These are phyloP conservation scores for Penicillium egyptiacum DNA, from an alignment of 495 filamentous ascomycete genomes.

Conservation along the genomic window DNA sequence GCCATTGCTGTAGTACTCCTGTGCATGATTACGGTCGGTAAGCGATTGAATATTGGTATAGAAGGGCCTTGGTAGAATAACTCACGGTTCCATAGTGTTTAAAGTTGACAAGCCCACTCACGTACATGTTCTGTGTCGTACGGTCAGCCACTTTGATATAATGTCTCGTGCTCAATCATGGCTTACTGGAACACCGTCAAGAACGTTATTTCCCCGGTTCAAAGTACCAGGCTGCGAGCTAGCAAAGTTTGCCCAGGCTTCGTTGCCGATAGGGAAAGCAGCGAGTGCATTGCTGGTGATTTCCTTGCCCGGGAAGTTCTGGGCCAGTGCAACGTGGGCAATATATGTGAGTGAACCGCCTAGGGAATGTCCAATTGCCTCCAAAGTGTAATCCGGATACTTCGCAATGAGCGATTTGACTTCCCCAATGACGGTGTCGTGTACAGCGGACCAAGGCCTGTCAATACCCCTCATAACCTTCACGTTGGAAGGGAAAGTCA, in stretches of 20 bases:
- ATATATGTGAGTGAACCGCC: slow-evolving; percentile 38
- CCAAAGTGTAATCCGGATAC: slow-evolving; percentile 33
- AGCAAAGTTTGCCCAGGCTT: slow-evolving; percentile 33
- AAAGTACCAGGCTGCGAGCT: slow-evolving; percentile 28
- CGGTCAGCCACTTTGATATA: slow-evolving; percentile 11
- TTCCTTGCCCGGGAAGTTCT: slow-evolving; percentile 33
- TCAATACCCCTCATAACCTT: slow-evolving; percentile 34
- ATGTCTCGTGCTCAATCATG: neutral
- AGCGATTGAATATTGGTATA: neutral
- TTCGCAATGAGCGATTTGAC: slow-evolving; percentile 28
- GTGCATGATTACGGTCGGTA: slow-evolving; percentile 1
- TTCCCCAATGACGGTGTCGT: slow-evolving; percentile 32
- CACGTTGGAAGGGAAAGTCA: slow-evolving; percentile 31
- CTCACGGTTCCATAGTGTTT: slow-evolving; percentile 37
- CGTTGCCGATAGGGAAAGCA: slow-evolving; percentile 38
- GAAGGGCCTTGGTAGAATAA: neutral
- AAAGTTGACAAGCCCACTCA: slow-evolving; percentile 25
- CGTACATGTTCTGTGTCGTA: slow-evolving; percentile 33
- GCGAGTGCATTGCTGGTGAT: slow-evolving; percentile 37
- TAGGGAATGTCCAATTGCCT: slow-evolving; percentile 37
- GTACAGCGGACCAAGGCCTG: slow-evolving; percentile 33
- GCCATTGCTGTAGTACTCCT: slow-evolving; percentile 39
- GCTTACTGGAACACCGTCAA: slow-evolving; percentile 35
- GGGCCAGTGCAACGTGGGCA: slow-evolving; percentile 34
- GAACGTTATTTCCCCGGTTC: slow-evolving; percentile 32